phyloP scores from a whole-genome alignment of 257 asterid genomes.

The Solanum piurae region DNA sequence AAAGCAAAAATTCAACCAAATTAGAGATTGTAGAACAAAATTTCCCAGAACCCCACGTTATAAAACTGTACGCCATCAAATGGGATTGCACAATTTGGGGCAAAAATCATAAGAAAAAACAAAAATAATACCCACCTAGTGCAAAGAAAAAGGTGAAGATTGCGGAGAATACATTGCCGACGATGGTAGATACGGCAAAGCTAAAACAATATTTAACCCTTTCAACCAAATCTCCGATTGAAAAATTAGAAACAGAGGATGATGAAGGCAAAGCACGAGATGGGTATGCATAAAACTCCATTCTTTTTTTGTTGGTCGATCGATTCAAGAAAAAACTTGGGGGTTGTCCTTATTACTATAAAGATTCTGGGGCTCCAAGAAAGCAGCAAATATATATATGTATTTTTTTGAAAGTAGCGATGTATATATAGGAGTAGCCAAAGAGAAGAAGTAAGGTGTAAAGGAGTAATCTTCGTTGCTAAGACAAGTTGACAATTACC shows the following conservation, averaged over 20 bases:
- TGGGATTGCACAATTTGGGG: background rate
- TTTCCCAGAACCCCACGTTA: background rate
- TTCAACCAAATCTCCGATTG: conserved; percentile 34
- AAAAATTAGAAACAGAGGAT: conserved; percentile 34
- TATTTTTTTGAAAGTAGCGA: background rate
- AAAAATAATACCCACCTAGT: conserved; percentile 34
- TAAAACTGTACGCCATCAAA: background rate
- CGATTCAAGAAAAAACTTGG: background rate
- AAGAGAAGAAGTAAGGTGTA: background rate
- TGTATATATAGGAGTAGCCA: background rate
- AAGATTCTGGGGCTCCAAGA: background rate
- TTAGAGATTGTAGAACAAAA: background rate
- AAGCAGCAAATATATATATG: background rate
- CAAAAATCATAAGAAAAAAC: background rate
- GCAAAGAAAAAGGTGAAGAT: conserved; percentile 91
- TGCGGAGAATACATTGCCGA: conserved; percentile 84
- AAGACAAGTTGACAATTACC: background rate
- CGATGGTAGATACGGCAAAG: conserved; percentile 55
- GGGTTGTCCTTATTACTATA: background rate
- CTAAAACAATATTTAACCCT: conserved; percentile 58
- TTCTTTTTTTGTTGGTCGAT: conserved; percentile 1
- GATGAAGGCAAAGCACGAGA: conserved; percentile 51
- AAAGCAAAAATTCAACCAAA: background rate
- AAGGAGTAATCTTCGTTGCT: background rate
- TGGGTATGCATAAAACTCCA: conserved; percentile 77